Base-by-base conservation (phyloP, 176 grass and related monocot genomes). In the Oropetium thomaeum region DNA sequence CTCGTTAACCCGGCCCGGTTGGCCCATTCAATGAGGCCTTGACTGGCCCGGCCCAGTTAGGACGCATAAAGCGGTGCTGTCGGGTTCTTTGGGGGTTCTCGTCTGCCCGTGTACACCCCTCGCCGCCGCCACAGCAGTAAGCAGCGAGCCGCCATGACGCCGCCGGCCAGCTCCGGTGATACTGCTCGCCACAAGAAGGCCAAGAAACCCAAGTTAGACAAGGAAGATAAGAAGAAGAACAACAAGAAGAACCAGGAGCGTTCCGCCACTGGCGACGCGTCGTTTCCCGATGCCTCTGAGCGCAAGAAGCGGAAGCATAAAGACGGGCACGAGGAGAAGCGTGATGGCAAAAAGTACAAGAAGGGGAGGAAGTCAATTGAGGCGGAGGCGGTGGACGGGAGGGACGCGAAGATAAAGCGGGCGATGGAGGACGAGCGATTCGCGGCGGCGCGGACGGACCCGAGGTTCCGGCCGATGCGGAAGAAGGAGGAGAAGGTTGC, bases 401-500 rank as follows among this genome's bases (percentile, higher is more conserved):
- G 54, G 19, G 34, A 71, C 34, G 80, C 81, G 1, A 65, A 82
- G 84, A 71, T 81, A 79, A 80, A 42, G 48, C 58, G 76, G 16
- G 52, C 53, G 38, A 89, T 87, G 78, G 83, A 85, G 53, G 94
- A 93, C 67, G 70, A 86, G 86, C 74, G 94, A 48, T 97, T 87
- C 79, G 28, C 66, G 62, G 63, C 85, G 40, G 75, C 77, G 71
- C 82, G 87, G 53, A 81, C 69, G 35, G 93, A 93, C 58, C 93
- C 90, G 62, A 47, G 67, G 61, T 93, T 91, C 77, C 86, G 89
- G 32, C 62, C 83, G 47, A 93, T 97, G 95, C 87, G 71, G 80
- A 81, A 55, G 81, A 90, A 89, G 67, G 88, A 97, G 68, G 58
- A 81, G 16, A 97, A 92, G 87, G 88, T 93, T 59, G 69, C 59